Evolutionary conservation across 805 yeast genomes (phyloP).

Genomic region (Grigorovia jiainica): DNA sequence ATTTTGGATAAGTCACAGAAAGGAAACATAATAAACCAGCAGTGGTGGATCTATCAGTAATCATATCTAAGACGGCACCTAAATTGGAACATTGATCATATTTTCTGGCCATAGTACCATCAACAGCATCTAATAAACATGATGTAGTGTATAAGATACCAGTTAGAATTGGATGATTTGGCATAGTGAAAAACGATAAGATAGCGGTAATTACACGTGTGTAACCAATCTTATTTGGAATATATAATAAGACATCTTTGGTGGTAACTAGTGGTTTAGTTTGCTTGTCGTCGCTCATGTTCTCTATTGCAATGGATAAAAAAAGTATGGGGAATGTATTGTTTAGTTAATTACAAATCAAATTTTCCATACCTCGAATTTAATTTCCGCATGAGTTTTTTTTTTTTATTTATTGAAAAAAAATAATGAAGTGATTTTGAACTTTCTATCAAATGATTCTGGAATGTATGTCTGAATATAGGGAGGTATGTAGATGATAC

Average conservation of each 20-base stretch:
- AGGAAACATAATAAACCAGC: conserved; percentile 84
- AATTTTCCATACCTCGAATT: no score
- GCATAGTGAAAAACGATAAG: conserved; percentile 74
- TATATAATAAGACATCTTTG: conserved; percentile 57
- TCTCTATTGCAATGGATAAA: no score
- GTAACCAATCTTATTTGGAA: conserved; percentile 91
- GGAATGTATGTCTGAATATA: no score
- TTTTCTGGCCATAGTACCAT: conserved; percentile 89
- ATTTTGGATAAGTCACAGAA: conserved; percentile 66
- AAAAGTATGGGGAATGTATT: no score
- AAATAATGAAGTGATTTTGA: no score
- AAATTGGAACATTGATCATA: conserved; percentile 82
- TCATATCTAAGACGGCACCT: conserved; percentile 98
- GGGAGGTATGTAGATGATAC: background rate
- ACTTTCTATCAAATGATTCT: no score
- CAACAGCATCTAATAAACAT: conserved; percentile 90
- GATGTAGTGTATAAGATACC: conserved; percentile 73
- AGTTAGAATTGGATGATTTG: conserved; percentile 71
- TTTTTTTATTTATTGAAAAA: no score
- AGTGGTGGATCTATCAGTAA: conserved; percentile 95
- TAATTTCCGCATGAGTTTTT: no score
- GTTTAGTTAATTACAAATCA: no score
- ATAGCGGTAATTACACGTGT: conserved; percentile 74
- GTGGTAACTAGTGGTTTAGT: conserved; percentile 28
- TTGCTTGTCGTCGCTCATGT: conserved; percentile 1